A percentile compares a stretch with the other conserved stretches of the same genome.
phyloP scores from a whole-genome alignment of 345 rosid species.

The Capsella bursapastoris region DNA sequence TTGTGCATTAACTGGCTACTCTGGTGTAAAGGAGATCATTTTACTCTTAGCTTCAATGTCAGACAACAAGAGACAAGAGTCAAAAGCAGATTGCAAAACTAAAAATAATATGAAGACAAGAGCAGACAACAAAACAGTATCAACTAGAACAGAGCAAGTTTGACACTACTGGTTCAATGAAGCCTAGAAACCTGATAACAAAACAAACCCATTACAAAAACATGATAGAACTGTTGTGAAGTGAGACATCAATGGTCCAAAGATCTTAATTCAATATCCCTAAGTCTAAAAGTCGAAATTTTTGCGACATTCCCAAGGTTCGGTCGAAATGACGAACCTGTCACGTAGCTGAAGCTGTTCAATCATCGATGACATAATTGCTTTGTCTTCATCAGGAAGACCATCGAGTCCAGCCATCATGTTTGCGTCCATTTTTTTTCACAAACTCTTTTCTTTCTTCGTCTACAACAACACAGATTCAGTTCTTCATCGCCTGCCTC shows the following conservation, averaged over 20 bases:
- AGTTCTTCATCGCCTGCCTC: conserved; percentile 27
- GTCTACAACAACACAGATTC: too few relatives aligned
- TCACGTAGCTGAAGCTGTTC: conserved; percentile 91
- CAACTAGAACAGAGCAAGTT: too few relatives aligned
- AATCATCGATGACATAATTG: conserved; percentile 77
- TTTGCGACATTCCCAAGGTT: neutral
- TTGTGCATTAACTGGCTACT: conserved; percentile 44
- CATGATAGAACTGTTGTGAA: too few relatives aligned
- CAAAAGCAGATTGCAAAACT: neutral
- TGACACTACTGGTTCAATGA: too few relatives aligned
- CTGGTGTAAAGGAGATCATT: conserved; percentile 74
- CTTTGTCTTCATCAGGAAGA: conserved; percentile 76
- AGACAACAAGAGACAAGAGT: conserved; percentile 35
- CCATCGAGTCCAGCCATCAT: conserved; percentile 85
- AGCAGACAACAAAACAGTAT: neutral
- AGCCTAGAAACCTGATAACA: too few relatives aligned
- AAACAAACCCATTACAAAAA: too few relatives aligned
- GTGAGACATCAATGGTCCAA: too few relatives aligned
- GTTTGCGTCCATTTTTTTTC: conserved; percentile 67
- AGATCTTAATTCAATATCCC: too few relatives aligned
- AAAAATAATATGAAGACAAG: conserved; percentile 21
- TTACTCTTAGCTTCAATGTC: conserved; percentile 53
- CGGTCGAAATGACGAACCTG: conserved; percentile 51
- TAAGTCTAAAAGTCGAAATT: too few relatives aligned
- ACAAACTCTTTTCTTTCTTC: neutral